phyloP scores from a whole-genome alignment of 768 basidiomycete genomes.

The Gloeopeniophorella convolvens region DNA sequence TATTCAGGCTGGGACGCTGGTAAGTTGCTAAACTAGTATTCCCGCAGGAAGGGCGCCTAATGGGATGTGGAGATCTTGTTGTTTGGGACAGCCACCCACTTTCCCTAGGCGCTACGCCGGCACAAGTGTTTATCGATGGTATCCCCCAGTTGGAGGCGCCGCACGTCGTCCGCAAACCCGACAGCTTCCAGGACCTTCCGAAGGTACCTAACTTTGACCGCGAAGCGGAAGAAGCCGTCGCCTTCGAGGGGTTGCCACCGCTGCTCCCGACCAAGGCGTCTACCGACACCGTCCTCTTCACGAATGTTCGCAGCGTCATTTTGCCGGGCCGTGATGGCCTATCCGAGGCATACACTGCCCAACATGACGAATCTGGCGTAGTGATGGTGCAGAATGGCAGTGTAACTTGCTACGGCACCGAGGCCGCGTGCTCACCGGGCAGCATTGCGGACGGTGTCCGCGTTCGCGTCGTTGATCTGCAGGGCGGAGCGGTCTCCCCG shows the following conservation, averaged over 20 bases:
- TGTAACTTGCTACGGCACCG: slow-evolving; percentile 44
- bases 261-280: slow-evolving; percentile 38
- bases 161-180: slow-evolving; percentile 47
- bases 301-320: slow-evolving; percentile 52
- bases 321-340: slow-evolving; percentile 30
- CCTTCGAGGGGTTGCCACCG: slow-evolving; percentile 62
- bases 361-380: slow-evolving; percentile 25
- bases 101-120: slow-evolving; percentile 67
- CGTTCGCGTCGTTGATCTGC: slow-evolving; percentile 42
- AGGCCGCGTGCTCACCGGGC: slow-evolving; percentile 25
- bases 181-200: slow-evolving; percentile 44
- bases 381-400: slow-evolving; percentile 50
- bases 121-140: slow-evolving; percentile 82
- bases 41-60: slow-evolving; percentile 1
- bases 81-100: slow-evolving; percentile 78
- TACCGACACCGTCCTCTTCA: slow-evolving; percentile 46
- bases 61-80: slow-evolving; percentile 59
- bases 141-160: slow-evolving; percentile 57
- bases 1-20: slow-evolving; percentile 61
- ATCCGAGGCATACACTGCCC: slow-evolving; percentile 27
- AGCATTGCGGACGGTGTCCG: slow-evolving; percentile 14
- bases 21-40: slow-evolving; percentile 18
- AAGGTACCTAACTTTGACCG: slow-evolving; percentile 53
- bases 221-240: slow-evolving; percentile 46
- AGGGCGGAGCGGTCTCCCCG: slow-evolving; percentile 60